Evolutionary conservation across 1,284 basidiomycete genomes (phyloP).

Genomic region (Cryptococcus sp.): DNA sequence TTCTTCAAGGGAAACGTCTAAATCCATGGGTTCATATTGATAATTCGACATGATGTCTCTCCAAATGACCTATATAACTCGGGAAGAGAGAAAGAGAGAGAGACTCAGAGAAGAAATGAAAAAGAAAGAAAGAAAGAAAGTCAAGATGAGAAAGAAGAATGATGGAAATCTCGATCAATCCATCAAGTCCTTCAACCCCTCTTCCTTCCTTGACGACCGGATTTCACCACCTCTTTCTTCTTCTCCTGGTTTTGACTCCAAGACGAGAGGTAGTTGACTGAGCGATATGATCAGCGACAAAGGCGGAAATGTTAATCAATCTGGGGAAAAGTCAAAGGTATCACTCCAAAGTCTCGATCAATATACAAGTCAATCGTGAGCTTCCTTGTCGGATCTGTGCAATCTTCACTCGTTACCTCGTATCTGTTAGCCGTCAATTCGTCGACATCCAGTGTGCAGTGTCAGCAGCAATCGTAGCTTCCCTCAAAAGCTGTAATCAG

Average conservation of each 20-base stretch:
- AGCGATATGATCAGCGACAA: not conserved
- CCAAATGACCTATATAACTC: not conserved
- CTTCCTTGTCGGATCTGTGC: too few relatives aligned
- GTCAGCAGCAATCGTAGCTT: too few relatives aligned
- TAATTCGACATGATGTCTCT: not conserved
- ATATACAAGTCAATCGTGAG: too few relatives aligned
- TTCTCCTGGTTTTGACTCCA: not conserved
- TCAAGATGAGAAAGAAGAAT: not conserved
- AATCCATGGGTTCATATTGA: not conserved
- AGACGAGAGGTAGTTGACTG: not conserved
- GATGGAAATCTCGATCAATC: not conserved
- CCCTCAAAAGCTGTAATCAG: too few relatives aligned
- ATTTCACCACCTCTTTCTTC: not conserved
- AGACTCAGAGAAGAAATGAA: not conserved
- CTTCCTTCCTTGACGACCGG: not conserved
- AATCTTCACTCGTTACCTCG: too few relatives aligned
- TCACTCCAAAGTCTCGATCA: too few relatives aligned
- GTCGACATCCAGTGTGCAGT: too few relatives aligned
- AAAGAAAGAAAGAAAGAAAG: not conserved
- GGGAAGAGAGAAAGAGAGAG: not conserved
- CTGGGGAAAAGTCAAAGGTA: not conserved
- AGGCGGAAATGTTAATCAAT: not conserved
- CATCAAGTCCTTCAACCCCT: not conserved
- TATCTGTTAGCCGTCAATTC: too few relatives aligned
- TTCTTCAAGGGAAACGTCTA: not conserved